Evolutionary conservation across 108 stramenopile species (phyloP).

Genomic region (Fistulifera solaris): DNA sequence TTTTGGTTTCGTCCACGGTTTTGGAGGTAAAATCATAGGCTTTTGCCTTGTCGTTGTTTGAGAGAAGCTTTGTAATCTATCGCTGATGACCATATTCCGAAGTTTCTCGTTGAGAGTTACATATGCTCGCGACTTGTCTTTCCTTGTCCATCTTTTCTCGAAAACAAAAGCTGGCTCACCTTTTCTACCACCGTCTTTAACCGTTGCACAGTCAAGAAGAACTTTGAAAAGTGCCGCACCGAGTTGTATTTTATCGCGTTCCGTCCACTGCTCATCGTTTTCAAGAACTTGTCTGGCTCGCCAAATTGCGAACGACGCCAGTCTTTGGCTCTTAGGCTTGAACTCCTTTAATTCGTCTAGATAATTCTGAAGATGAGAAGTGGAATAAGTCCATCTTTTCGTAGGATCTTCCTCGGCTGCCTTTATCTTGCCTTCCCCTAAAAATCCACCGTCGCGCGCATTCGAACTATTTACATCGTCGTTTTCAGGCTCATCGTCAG

Average conservation of each 20-base stretch:
- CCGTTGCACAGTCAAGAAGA: slow-evolving; percentile 47
- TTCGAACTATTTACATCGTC: slow-evolving; percentile 7
- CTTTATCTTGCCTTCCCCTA: neutral
- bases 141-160: slow-evolving; percentile 30
- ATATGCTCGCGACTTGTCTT: slow-evolving; percentile 15
- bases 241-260: slow-evolving; percentile 54
- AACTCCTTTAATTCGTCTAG: slow-evolving; percentile 38
- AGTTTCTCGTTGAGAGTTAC: slow-evolving; percentile 39
- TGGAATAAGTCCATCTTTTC: slow-evolving; percentile 41
- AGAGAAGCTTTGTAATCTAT: slow-evolving; percentile 26
- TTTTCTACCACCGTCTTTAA: slow-evolving; percentile 23
- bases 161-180: slow-evolving; percentile 49
- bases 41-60: slow-evolving; percentile 50
- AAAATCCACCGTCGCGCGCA: slow-evolving; percentile 3
- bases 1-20: slow-evolving; percentile 59
- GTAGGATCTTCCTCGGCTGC: neutral
- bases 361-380: slow-evolving; percentile 42
- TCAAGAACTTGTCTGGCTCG: slow-evolving; percentile 40
- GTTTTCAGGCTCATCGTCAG: slow-evolving; percentile 17
- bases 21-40: slow-evolving; percentile 92
- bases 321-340: slow-evolving; percentile 28
- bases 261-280: slow-evolving; percentile 48
- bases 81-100: slow-evolving; percentile 30
- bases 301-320: slow-evolving; percentile 30
- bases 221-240: slow-evolving; percentile 74